Percentiles rank a stretch among this genome's conserved stretches.
Conservation (phyloP, 169 alveolate genomes). For the Babesia gibsoni region DNA sequence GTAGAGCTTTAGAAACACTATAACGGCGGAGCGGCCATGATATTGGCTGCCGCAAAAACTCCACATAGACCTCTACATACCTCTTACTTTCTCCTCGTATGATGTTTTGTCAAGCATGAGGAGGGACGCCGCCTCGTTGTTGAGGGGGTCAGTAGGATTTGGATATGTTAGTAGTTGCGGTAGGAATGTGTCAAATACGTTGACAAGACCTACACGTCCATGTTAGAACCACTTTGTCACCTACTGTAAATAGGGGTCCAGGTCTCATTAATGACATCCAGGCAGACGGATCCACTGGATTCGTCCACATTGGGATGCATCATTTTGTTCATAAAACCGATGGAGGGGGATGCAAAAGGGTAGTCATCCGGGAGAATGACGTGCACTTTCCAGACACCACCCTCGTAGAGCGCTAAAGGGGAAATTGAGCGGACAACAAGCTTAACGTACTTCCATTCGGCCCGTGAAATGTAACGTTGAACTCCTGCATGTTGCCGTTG, state of each 20-base stretch:
- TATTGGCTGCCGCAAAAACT: too few relatives aligned
- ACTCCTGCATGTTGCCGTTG: slow-evolving; percentile 77
- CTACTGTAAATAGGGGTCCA: slow-evolving; percentile 95
- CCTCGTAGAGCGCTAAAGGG: slow-evolving; percentile 81
- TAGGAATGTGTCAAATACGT: slow-evolving; percentile 92
- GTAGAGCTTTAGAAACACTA: too few relatives aligned
- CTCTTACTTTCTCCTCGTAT: slow-evolving; percentile 90
- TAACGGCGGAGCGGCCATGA: too few relatives aligned
- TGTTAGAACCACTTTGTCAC: not conserved
- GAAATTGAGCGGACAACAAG: not conserved
- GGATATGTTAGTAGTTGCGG: slow-evolving; percentile 96
- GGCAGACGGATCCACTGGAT: slow-evolving; percentile 94
- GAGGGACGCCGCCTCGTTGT: slow-evolving; percentile 95
- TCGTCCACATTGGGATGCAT: slow-evolving; percentile 96
- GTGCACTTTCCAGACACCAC: slow-evolving; percentile 85
- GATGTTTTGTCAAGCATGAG: slow-evolving; percentile 82
- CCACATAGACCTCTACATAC: slow-evolving; percentile 60
- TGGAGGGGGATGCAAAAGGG: slow-evolving; percentile 96
- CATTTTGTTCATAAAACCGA: slow-evolving; percentile 91
- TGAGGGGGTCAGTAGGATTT: slow-evolving; percentile 94
- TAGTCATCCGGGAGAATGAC: slow-evolving; percentile 95
- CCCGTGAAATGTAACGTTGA: slow-evolving; percentile 78
- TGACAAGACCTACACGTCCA: slow-evolving; percentile 70
- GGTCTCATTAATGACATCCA: slow-evolving; percentile 96
- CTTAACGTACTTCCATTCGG: slow-evolving; percentile 71